These are phyloP conservation scores for Aspergillus niger DNA, from an alignment of 2,329 filamentous ascomycete species.

Conservation along the genomic window DNA sequence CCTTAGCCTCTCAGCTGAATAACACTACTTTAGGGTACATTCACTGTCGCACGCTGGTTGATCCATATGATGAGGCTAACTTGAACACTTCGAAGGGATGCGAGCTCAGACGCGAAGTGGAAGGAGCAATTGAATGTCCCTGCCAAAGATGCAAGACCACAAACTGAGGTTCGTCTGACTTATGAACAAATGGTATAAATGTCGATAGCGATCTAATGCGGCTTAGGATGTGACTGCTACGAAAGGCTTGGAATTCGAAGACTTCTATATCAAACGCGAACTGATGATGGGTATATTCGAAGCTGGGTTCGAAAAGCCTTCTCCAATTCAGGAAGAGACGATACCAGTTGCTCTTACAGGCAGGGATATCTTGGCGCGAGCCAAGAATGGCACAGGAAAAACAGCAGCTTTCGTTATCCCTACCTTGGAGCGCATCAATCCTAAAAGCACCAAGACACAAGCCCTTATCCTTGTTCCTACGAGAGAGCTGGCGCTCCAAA, in stretches of 20 bases:
- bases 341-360: slow-evolving; percentile 96
- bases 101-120: slow-evolving; percentile 44
- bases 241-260: slow-evolving; percentile 96
- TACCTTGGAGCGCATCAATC: slow-evolving; percentile 91
- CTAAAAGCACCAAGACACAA: slow-evolving; percentile 94
- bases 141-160: slow-evolving; percentile 51
- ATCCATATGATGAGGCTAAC: slow-evolving; percentile 14
- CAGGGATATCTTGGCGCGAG: slow-evolving; percentile 90
- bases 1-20: slow-evolving; percentile 48
- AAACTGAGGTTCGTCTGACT: slow-evolving; percentile 49
- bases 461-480: slow-evolving; percentile 95
- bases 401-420: slow-evolving; percentile 98
- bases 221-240: slow-evolving; percentile 92
- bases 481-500: slow-evolving; percentile 94
- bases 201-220: slow-evolving; percentile 20
- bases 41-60: slow-evolving; percentile 1
- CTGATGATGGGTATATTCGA: slow-evolving; percentile 99
- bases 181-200: neutral
- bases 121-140: slow-evolving; percentile 50
- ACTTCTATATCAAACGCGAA: slow-evolving; percentile 92
- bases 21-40: slow-evolving; percentile 48
- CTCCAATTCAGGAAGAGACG: slow-evolving; percentile 98
- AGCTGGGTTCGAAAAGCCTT: slow-evolving; percentile 97
- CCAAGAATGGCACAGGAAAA: slow-evolving; percentile 98
- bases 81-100: slow-evolving; percentile 35